Conservation (phyloP, 176 grass and related monocot genomes). For the Oryza glumipatula region DNA sequence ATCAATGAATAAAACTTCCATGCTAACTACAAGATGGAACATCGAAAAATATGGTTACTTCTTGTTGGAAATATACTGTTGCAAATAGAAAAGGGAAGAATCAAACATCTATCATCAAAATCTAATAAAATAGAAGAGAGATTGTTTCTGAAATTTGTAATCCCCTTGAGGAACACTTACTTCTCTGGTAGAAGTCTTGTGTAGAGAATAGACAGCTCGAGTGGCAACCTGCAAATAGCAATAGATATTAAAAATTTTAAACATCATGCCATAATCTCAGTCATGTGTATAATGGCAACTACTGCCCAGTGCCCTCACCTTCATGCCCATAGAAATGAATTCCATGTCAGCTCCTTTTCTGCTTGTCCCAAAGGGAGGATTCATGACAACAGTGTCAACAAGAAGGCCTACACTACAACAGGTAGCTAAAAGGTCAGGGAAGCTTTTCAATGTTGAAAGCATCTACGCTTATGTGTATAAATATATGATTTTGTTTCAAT, state of each 20-base stretch:
- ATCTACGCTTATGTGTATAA: background rate
- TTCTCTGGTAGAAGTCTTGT: constrained; percentile 96
- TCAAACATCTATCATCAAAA: background rate
- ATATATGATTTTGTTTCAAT: background rate
- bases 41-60: background rate
- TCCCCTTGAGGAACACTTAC: constrained; percentile 43
- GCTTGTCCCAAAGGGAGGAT: constrained; percentile 92
- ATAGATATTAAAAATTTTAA: constrained; percentile 13
- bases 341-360: constrained; percentile 89
- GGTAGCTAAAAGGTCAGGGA: background rate
- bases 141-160: background rate
- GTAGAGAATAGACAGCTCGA: constrained; percentile 84
- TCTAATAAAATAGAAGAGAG: background rate
- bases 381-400: constrained; percentile 93
- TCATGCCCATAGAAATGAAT: constrained; percentile 82
- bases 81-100: background rate
- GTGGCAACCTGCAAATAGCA: constrained; percentile 68
- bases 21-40: background rate
- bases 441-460: constrained; percentile 14
- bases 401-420: constrained; percentile 52
- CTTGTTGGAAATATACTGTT: background rate
- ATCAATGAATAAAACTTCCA: background rate
- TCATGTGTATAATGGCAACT: background rate
- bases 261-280: background rate
- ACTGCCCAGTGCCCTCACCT: constrained; percentile 50